Conservation (phyloP, 768 basidiomycete species). For the Suillus hirtellus region DNA sequence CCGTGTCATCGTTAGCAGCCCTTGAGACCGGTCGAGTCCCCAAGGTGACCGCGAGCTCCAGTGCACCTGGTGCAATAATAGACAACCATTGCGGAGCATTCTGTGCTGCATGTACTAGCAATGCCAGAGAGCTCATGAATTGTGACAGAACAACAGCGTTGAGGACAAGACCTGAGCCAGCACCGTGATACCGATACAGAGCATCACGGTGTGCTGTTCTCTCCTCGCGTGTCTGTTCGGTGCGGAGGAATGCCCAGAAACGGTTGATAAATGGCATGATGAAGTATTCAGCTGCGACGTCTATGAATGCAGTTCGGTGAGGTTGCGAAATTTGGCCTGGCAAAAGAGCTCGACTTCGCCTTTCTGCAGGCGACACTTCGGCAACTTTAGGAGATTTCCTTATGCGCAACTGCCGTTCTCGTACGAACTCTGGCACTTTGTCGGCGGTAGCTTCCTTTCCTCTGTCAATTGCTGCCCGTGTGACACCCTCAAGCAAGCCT, state of each 20-base stretch:
- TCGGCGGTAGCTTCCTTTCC: constrained; percentile 55
- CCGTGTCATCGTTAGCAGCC: constrained; percentile 36
- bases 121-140: constrained; percentile 70
- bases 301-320: constrained; percentile 47
- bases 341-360: constrained; percentile 19
- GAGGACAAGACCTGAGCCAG: constrained; percentile 82
- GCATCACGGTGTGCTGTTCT: constrained; percentile 59
- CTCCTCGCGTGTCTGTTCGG: constrained; percentile 75
- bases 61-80: constrained; percentile 75
- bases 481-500: constrained; percentile 62
- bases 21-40: constrained; percentile 65
- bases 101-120: constrained; percentile 81
- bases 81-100: constrained; percentile 81
- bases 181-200: constrained; percentile 62
- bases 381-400: constrained; percentile 47
- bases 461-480: constrained; percentile 60
- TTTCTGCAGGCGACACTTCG: constrained; percentile 35
- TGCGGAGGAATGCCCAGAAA: constrained; percentile 94
- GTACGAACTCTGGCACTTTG: constrained; percentile 59
- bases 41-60: constrained; percentile 82
- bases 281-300: constrained; percentile 85
- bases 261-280: constrained; percentile 86
- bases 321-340: constrained; percentile 13
- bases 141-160: constrained; percentile 76
- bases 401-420: constrained; percentile 76